Conservation (phyloP, 2,329 filamentous ascomycete species). For the Cercospora zeina region DNA sequence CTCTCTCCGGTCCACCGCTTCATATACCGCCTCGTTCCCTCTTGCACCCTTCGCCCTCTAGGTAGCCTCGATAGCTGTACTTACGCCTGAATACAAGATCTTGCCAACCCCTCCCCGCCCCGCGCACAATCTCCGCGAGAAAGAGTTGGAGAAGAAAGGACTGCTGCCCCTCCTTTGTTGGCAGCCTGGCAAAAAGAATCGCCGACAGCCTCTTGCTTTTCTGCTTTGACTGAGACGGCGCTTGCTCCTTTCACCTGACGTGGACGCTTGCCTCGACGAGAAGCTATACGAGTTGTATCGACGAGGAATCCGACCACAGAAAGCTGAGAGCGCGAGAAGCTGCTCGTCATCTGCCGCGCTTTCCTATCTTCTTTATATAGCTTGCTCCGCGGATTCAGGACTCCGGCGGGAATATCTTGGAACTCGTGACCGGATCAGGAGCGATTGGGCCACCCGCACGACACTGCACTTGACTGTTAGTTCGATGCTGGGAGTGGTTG, state of each 20-base stretch:
- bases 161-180: slow-evolving; percentile 23
- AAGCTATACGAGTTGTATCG: slow-evolving; percentile 34
- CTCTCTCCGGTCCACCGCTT: slow-evolving; percentile 7
- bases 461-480: slow-evolving; percentile 7
- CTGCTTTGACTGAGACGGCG: slow-evolving; percentile 19
- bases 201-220: slow-evolving; percentile 19
- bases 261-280: slow-evolving; percentile 29
- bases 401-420: not conserved
- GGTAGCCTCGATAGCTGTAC: slow-evolving; percentile 34
- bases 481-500: slow-evolving; percentile 35
- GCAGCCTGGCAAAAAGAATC: slow-evolving; percentile 20
- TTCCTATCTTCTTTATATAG: slow-evolving; percentile 20
- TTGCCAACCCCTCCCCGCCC: not conserved
- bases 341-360: slow-evolving; percentile 15
- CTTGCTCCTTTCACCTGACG: slow-evolving; percentile 21
- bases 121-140: slow-evolving; percentile 2
- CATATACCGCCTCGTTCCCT: slow-evolving; percentile 24
- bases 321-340: slow-evolving; percentile 21
- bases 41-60: slow-evolving; percentile 24
- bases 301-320: slow-evolving; percentile 25
- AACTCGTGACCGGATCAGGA: not conserved
- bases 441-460: not conserved
- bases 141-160: slow-evolving; percentile 22
- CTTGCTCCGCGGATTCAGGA: slow-evolving; percentile 8
- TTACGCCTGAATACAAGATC: slow-evolving; percentile 30